These are phyloP conservation scores for Coniochaeta sp. DNA, from an alignment of 2,329 filamentous ascomycete genomes.

Conservation along the genomic window DNA sequence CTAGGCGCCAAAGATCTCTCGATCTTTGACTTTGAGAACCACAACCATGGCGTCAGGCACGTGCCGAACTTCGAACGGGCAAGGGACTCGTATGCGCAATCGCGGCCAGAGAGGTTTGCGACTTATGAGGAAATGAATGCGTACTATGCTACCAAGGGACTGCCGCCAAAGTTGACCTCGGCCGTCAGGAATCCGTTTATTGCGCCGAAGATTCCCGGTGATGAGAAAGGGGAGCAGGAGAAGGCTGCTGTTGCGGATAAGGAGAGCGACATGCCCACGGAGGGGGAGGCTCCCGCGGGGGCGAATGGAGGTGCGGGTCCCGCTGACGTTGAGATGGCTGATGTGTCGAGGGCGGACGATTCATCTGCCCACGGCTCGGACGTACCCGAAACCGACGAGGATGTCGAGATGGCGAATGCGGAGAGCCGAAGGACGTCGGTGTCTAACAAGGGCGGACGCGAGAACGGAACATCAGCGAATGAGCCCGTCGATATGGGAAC, in stretches of 20 bases:
- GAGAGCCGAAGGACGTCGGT: constrained; percentile 1
- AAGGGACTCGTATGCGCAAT: constrained; percentile 7
- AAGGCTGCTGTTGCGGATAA: neutral
- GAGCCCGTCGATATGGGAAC: neutral
- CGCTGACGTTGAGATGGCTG: neutral
- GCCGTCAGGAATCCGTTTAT: neutral
- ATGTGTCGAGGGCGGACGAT: neutral
- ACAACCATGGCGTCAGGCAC: neutral
- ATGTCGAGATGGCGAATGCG: neutral
- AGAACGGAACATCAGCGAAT: neutral
- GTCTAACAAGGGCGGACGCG: neutral
- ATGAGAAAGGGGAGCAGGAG: too few relatives aligned
- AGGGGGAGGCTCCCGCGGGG: neutral
- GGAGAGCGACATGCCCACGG: neutral
- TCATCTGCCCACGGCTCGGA: neutral
- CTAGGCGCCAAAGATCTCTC: constrained; percentile 13
- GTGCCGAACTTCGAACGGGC: neutral
- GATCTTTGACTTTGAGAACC: constrained; percentile 14
- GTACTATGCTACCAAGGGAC: neutral
- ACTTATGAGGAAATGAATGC: constrained; percentile 3
- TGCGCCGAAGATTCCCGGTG: neutral
- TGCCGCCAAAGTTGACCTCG: neutral
- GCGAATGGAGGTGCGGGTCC: neutral
- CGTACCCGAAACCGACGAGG: neutral
- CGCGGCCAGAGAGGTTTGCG: constrained; percentile 1